Base-by-base conservation (phyloP, 2,329 filamentous ascomycete species). In the Colletotrichum sp. region DNA sequence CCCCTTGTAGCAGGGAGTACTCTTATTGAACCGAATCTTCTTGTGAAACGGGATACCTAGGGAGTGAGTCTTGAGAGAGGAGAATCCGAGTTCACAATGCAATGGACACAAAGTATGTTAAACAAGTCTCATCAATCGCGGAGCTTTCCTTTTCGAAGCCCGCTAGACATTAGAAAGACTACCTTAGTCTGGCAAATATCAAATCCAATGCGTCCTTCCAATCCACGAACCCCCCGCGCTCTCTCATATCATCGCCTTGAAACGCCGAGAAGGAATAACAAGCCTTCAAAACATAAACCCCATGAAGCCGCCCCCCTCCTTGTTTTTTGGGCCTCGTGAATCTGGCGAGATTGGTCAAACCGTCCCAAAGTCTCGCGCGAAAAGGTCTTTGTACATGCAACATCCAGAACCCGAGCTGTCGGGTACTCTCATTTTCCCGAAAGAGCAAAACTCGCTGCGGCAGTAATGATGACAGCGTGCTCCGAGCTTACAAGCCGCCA, bases 401-500 rank as follows among this genome's bases (percentile, higher is more conserved):
- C 68, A 62, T 30, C 57, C 49, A 66, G 12, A 49, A 44, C 63
- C 36, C 21, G 34, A 36, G 32, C 13, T 49, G 39, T 12, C 39
- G 39, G 39, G 18, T 49, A 49, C 39, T 49, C 39, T 49, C 39
- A 49, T 49, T 12, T 3, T n/a, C 39, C 18, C 39, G 18, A 21
- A 49, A 49, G 18, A 49, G 39, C 18, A 21, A 49, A n/a, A n/a
- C 18, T 49, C 39, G 18, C 39, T n/a, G 18, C 39, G 18, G 39
- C 39, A n/a, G 39, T n/a, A 2, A 49, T 49, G 39, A 64, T 16
- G 21, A 28, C 32, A 15, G 21, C 21, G 30, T 18, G 32, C 55
- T 59, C 24, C 55, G 26, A 28, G 64, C 52, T 68, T 55, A 77
- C 39, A 76, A 66, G 57, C 73, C 70, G 59, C 73, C 73, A 18